phyloP scores from a whole-genome alignment of 1,139 yeast species.

The Protomyces inouyei region DNA sequence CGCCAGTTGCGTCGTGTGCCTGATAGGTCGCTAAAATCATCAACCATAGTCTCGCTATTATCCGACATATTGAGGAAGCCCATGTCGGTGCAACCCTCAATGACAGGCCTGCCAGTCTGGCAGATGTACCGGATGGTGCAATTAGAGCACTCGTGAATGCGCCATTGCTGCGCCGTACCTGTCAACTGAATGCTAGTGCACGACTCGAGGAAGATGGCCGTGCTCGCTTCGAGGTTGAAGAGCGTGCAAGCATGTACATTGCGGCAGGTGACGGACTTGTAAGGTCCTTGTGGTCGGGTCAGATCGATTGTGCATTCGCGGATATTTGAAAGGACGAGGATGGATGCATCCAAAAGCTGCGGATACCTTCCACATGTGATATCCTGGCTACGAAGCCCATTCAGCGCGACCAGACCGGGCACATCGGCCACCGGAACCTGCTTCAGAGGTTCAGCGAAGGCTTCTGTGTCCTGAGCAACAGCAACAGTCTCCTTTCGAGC shows the following conservation, averaged over 20 bases:
- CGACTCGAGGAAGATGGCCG: slow-evolving; percentile 9
- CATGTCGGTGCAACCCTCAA: slow-evolving; percentile 11
- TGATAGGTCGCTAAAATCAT: slow-evolving; percentile 19
- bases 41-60: slow-evolving; percentile 4
- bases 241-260: neutral
- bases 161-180: slow-evolving; percentile 17
- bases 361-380: neutral
- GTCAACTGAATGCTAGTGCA: neutral
- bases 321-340: slow-evolving; percentile 1
- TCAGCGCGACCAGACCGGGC: neutral
- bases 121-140: slow-evolving; percentile 5
- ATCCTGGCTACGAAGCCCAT: neutral
- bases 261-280: slow-evolving; percentile 12
- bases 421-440: neutral
- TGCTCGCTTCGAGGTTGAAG: neutral
- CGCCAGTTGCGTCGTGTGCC: slow-evolving; percentile 17
- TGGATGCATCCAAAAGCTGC: neutral
- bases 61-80: neutral
- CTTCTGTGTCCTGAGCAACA: neutral
- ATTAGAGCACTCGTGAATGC: slow-evolving; percentile 2
- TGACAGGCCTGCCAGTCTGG: slow-evolving; percentile 21
- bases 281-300: neutral
- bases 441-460: neutral
- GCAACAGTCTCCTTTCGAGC: neutral
- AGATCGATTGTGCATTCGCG: neutral